Conservation (phyloP, 2,329 filamentous ascomycete species). For the Colletotrichum salicis region DNA sequence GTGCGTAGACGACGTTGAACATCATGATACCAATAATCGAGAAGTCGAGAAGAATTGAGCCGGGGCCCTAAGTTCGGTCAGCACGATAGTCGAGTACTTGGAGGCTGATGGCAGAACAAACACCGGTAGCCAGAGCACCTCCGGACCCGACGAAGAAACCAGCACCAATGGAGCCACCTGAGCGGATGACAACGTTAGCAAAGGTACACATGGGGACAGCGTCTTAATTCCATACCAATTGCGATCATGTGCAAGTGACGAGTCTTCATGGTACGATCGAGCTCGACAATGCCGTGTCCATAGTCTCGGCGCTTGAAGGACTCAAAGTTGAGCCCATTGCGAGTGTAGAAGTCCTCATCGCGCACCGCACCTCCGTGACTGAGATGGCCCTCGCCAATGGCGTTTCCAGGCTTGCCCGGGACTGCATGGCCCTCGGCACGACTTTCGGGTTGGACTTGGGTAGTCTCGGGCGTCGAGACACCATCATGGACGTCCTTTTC, state of each 20-base stretch:
- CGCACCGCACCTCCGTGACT: slow-evolving; percentile 8
- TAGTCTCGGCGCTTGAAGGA: slow-evolving; percentile 40
- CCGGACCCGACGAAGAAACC: slow-evolving; percentile 72
- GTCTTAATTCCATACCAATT: slow-evolving; percentile 46
- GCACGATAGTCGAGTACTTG: neutral
- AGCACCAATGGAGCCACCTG: slow-evolving; percentile 61
- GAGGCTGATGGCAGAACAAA: slow-evolving; percentile 41
- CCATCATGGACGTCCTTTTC: slow-evolving; percentile 30
- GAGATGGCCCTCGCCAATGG: neutral
- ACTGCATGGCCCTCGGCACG: neutral
- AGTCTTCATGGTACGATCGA: slow-evolving; percentile 51
- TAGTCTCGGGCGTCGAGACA: slow-evolving; percentile 30
- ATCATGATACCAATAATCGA: slow-evolving; percentile 64
- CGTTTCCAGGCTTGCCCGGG: neutral
- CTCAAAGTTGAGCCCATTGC: slow-evolving; percentile 39
- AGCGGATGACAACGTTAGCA: neutral
- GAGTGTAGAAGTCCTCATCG: slow-evolving; percentile 35
- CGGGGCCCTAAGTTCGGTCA: slow-evolving; percentile 43
- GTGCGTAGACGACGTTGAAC: slow-evolving; percentile 67
- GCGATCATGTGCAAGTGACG: slow-evolving; percentile 64
- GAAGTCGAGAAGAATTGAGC: slow-evolving; percentile 53
- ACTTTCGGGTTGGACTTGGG: slow-evolving; percentile 18
- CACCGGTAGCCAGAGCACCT: slow-evolving; percentile 58
- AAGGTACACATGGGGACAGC: rapidly evolving
- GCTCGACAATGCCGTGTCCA: slow-evolving; percentile 37